These are phyloP conservation scores for Tetrapyrgos nigripes DNA, from an alignment of 1,284 basidiomycete genomes.

Conservation along the genomic window DNA sequence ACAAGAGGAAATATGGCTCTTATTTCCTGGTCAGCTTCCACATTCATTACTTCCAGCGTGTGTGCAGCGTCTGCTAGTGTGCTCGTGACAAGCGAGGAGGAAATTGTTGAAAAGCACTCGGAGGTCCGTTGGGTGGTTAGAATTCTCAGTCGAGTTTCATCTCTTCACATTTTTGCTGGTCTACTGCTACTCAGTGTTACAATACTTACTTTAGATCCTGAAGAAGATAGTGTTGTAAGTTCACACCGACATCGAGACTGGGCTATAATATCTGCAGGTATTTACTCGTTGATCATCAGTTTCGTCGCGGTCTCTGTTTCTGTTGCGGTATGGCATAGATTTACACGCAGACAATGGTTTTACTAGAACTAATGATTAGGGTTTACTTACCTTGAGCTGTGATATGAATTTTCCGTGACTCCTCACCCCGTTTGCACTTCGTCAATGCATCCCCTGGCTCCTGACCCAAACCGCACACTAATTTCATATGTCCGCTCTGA, in stretches of 20 bases:
- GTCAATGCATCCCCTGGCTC: too few species aligned
- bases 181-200: constrained; percentile 19
- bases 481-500: too few species aligned
- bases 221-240: constrained; percentile 5
- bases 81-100: constrained; percentile 17
- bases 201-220: constrained; percentile 21
- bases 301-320: not conserved
- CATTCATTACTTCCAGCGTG: constrained; percentile 23
- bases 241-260: not conserved
- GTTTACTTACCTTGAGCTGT: too few species aligned
- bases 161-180: constrained; percentile 22
- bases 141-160: constrained; percentile 16
- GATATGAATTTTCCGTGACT: too few species aligned
- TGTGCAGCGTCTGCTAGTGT: constrained; percentile 17
- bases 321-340: not conserved
- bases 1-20: constrained; percentile 22
- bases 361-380: too few species aligned
- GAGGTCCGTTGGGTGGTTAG: constrained; percentile 23
- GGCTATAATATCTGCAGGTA: not conserved
- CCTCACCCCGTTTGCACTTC: too few species aligned
- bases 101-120: constrained; percentile 15
- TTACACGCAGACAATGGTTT: not conserved
- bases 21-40: constrained; percentile 23
- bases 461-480: too few species aligned
- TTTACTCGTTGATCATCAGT: not conserved